phyloP scores from a whole-genome alignment of 176 grass and related monocot genomes.

The Pontederia paniculata region DNA sequence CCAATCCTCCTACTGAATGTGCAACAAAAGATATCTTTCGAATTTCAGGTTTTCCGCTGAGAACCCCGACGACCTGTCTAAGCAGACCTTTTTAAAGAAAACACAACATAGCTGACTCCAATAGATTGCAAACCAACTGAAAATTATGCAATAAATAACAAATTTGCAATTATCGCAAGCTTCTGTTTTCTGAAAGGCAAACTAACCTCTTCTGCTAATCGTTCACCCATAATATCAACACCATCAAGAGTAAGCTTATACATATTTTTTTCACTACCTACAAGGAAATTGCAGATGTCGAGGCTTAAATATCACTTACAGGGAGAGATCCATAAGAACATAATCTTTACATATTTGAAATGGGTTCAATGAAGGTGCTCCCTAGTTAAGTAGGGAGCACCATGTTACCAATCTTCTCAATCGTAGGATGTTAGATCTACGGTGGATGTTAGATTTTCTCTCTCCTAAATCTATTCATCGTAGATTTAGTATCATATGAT shows the following conservation, averaged over 20 bases:
- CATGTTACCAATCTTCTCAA: too few relatives aligned
- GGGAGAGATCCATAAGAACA: neutral
- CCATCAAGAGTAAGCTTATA: slow-evolving; percentile 55
- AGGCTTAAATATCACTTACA: neutral
- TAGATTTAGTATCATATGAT: too few relatives aligned
- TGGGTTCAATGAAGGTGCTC: too few relatives aligned
- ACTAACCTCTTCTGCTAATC: slow-evolving; percentile 65
- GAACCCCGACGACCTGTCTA: slow-evolving; percentile 60
- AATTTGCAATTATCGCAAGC: neutral
- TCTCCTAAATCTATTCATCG: too few relatives aligned
- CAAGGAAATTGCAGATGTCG: slow-evolving; percentile 10
- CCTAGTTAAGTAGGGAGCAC: too few relatives aligned
- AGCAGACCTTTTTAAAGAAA: slow-evolving; percentile 28
- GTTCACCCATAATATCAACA: slow-evolving; percentile 70
- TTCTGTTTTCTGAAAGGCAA: neutral
- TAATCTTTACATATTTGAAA: neutral
- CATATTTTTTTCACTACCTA: slow-evolving; percentile 78
- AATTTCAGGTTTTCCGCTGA: slow-evolving; percentile 43
- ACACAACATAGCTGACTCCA: too few relatives aligned
- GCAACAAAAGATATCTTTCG: slow-evolving; percentile 91
- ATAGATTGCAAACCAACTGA: too few relatives aligned
- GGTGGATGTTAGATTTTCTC: too few relatives aligned
- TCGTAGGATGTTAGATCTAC: too few relatives aligned
- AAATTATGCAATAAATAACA: neutral
- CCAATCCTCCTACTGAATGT: slow-evolving; percentile 91